phyloP scores from a whole-genome alignment of 2,329 filamentous ascomycete genomes.

The Clarireedia hainanense region DNA sequence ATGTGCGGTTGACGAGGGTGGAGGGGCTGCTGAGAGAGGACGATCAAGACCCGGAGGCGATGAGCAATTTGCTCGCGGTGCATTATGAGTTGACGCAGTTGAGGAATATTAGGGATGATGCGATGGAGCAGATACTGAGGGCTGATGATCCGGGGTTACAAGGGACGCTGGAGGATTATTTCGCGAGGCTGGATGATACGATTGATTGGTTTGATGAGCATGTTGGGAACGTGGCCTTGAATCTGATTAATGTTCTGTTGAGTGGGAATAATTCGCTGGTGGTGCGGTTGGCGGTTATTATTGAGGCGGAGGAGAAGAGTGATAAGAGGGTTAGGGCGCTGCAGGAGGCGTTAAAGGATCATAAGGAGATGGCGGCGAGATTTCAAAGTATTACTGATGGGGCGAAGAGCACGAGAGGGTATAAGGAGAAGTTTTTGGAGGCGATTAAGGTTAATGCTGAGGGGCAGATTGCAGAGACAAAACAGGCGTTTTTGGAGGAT shows the following conservation, averaged over 20 bases:
- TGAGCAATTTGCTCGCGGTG: slow-evolving; percentile 81
- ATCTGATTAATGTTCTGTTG: slow-evolving; percentile 80
- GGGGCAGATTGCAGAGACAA: slow-evolving; percentile 51
- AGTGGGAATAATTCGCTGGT: slow-evolving; percentile 83
- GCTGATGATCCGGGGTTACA: slow-evolving; percentile 67
- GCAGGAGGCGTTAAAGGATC: slow-evolving; percentile 90
- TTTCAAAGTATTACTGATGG: slow-evolving; percentile 95
- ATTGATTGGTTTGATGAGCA: slow-evolving; percentile 96
- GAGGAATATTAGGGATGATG: slow-evolving; percentile 89
- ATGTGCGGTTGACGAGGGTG: slow-evolving; percentile 65
- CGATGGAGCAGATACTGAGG: slow-evolving; percentile 88
- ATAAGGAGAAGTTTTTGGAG: slow-evolving; percentile 90
- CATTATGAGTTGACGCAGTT: slow-evolving; percentile 90
- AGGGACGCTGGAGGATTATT: slow-evolving; percentile 82
- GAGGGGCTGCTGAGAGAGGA: slow-evolving; percentile 76
- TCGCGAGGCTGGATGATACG: slow-evolving; percentile 74
- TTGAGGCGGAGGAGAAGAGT: slow-evolving; percentile 94
- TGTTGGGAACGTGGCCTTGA: slow-evolving; percentile 79
- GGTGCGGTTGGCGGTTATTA: slow-evolving; percentile 82
- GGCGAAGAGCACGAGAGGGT: slow-evolving; percentile 84
- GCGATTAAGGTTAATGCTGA: slow-evolving; percentile 56
- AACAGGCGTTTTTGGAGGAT: slow-evolving; percentile 71
- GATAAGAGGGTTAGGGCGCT: slow-evolving; percentile 85
- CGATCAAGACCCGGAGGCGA: slow-evolving; percentile 77
- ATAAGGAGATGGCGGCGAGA: slow-evolving; percentile 84